Base-by-base conservation (phyloP, 352 stramenopile genomes). In the Globisporangium cystogenes region DNA sequence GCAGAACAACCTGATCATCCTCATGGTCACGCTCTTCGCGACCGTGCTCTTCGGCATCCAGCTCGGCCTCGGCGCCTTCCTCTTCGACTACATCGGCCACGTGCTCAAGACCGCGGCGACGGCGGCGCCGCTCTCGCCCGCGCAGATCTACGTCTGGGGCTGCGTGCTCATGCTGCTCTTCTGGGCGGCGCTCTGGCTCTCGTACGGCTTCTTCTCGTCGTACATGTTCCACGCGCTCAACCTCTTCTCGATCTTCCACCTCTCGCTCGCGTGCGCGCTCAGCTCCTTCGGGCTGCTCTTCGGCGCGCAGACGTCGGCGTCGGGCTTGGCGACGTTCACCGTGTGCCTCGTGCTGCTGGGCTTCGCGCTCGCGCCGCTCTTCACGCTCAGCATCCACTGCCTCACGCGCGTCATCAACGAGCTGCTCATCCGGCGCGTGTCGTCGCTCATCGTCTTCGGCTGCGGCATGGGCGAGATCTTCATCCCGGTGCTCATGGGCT, bases 371-470 rank as follows among this genome's bases (percentile, higher is more conserved):
- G 80, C 82, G 41, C 82, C 82, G 51, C 71, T 93, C 7, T 93
- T 93, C 61, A 93, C 82, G 42, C 60, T 88, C 37, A 90, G 72
- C 50, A 87, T 90, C 57, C 80, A 93, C 64, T 89, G 76, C 60
- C 72, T 93, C 62, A 93, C 77, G 48, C 74, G 79, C 44, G 79
- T 93, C 20, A 88, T 93, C 35, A 89, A 90, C 54, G 76, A 90
- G 48, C 72, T 82, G 39, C 67, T 93, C 21, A 87, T 90, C 55
- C 71, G 77, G 21, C 78, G 82, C 45, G 82, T 93, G 41, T 86
- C 73, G 47, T 90, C 79, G 48, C 72, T 93, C n/a, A 86, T 90
- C 45, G 79, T 93, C 27, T 93, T 93, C 65, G 82, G 79, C 42
- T 87, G 73, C 55, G 79, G 81, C 55, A 90, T 88, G 76, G 82